These are phyloP conservation scores for Parmelia sp. DNA, from an alignment of 495 filamentous ascomycete genomes.

Conservation along the genomic window DNA sequence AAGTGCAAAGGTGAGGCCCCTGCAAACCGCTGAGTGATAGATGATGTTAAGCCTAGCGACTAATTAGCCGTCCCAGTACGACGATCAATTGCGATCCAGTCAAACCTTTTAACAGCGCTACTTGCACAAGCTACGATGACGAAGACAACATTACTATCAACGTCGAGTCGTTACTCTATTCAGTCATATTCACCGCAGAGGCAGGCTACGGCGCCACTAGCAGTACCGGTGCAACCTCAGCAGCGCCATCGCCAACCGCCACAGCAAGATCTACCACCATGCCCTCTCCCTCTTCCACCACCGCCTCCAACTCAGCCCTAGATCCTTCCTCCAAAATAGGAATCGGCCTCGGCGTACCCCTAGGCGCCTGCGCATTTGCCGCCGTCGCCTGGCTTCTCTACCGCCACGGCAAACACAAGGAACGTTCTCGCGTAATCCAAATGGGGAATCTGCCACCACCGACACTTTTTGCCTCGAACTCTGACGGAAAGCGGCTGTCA, in stretches of 20 bases:
- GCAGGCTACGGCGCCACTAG: background rate
- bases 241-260: background rate
- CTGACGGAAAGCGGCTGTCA: background rate
- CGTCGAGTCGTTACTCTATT: background rate
- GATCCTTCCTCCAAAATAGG: background rate
- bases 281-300: background rate
- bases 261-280: background rate
- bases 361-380: background rate
- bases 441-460: background rate
- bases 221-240: background rate
- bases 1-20: background rate
- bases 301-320: background rate
- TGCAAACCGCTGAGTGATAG: background rate
- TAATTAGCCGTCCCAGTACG: background rate
- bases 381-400: background rate
- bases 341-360: background rate
- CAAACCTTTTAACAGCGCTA: background rate
- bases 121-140: background rate
- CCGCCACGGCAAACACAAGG: conserved; percentile 3
- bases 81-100: background rate
- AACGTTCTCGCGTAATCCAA: background rate
- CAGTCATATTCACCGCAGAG: background rate
- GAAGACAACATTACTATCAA: background rate
- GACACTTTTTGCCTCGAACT: background rate
- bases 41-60: background rate